Base-by-base conservation (phyloP, 2,329 filamentous ascomycete species). In the Pezicula radicicola region DNA sequence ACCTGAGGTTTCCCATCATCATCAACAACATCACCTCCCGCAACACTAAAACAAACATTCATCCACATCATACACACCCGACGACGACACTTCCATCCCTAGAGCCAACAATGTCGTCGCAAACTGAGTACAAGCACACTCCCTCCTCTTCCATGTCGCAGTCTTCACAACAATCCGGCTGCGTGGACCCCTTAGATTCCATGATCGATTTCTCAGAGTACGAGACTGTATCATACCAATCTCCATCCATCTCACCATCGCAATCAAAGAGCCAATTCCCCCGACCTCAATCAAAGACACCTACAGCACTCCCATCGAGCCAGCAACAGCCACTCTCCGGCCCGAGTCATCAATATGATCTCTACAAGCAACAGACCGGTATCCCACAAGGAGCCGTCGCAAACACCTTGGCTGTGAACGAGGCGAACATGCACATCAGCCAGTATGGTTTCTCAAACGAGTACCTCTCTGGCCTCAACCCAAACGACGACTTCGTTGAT, bases 311-410 rank as follows among this genome's bases (percentile, higher is more conserved):
- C 52, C 70, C 81, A 16, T 70, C 79, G 7, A 72, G 76, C 50
- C 70, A 64, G 25, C 80, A 86, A 55, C 79, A 79, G 58, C 73
- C 79, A 18, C 82, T 92, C 65, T 85, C 84, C 45, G 89, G 85
- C 35, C 93, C 94, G 8, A 96, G 91, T 70, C 92, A 97, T 74
- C 90, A 96, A 72, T 97, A 97, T 77, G 89, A 91, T 65, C 85
- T 90, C 66, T 95, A 97, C 76, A 89, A 91, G 74, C 94, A 99
- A 69, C 92, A 97, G 75, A 97, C 94, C 3, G 91, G 92, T 57
- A 85, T 97, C 28, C 90, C 94, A 0, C 87, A 90, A 1, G 91
- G 91, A 56, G 92, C 91, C 48, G 76, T 94, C 57, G 85, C 87
- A 40, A 89, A 83, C 70, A 88, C 92, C 12, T 81, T 94, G 66